Percentiles rank a stretch among this genome's conserved stretches.
Evolutionary conservation across 352 stramenopile genomes (phyloP).

Genomic region (Phytopythium kandeliae): DNA sequence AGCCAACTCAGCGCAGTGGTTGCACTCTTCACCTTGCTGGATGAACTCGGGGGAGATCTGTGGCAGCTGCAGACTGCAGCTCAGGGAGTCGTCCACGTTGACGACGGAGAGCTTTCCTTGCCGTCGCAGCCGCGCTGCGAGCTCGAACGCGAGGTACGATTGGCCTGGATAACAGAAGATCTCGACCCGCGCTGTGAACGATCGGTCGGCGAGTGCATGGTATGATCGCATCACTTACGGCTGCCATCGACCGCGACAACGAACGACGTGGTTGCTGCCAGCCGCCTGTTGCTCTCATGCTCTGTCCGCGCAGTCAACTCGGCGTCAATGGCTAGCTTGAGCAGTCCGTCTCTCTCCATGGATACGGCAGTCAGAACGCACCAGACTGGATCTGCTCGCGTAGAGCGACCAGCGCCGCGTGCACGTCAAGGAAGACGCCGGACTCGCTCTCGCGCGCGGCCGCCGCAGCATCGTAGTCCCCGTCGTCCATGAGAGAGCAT

Average conservation of each 20-base stretch:
- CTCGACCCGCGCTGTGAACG: no score
- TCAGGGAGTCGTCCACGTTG: constrained; percentile 41
- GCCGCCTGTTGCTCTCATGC: constrained; percentile 26
- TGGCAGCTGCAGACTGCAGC: constrained; percentile 42
- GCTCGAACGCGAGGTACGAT: constrained; percentile 54
- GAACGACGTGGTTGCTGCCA: constrained; percentile 40
- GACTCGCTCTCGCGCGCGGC: constrained; percentile 56
- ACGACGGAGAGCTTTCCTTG: constrained; percentile 40
- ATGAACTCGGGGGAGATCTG: constrained; percentile 60
- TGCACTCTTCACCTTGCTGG: constrained; percentile 21
- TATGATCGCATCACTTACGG: no score
- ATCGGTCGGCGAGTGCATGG: no score
- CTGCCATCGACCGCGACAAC: constrained; percentile 61
- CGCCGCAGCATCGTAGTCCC: constrained; percentile 40
- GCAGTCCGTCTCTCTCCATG: neutral
- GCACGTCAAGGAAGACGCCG: constrained; percentile 57
- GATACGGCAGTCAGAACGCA: neutral
- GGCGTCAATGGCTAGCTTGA: no score
- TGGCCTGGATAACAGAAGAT: constrained; percentile 33
- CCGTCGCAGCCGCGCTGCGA: constrained; percentile 33
- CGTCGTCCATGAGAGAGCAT: constrained; percentile 43
- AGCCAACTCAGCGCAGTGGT: neutral
- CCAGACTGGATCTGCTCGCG: constrained; percentile 25
- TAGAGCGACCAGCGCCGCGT: constrained; percentile 27
- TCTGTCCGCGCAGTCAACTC: constrained; percentile 18